Evolutionary conservation across 805 yeast species (phyloP), one percentile per base, ranked within the genome.

Genomic region (Zygosaccharomyces bailii): DNA sequence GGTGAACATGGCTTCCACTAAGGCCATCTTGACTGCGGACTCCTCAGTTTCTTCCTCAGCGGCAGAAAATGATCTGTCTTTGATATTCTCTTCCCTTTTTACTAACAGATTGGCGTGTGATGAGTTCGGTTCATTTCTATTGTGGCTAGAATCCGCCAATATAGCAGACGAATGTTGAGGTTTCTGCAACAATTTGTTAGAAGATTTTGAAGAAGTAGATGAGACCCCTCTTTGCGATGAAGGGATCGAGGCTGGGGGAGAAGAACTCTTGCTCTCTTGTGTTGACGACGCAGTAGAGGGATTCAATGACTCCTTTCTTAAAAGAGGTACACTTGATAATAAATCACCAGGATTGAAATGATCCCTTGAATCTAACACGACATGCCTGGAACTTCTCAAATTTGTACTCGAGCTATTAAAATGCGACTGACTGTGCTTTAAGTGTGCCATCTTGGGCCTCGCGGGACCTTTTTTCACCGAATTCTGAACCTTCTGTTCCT

Each of bases 311-410:
- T 53, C 59, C 33, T 53, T 61, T 43, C 83, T 67, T 1, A 83
- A 73, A 5, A 85, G 61, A 1, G 95, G 93, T 1, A 83, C 96
- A 43, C 84, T 85, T 0, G 96, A 84, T 8, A 89, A 66, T 41
- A 89, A 69, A 59, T 88, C 96, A 21, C 96, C 96, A 0, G 96
- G 96, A 56, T 84, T 87, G 13, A 81, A 68, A 3, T 76, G 66
- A 42, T 76, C 74, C 39, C 82, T 68, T 1, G 85, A 72, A 19
- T 74, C 77, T 27, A 84, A 65, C 3, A 66, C 76, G 31, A 78
- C 76, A 50, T 76, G 76, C 45, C 76, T 67, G 1, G 80, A 74
- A 31, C 58, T 51, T 16, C 43, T 45, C 44, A 47, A 20, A 9
- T 46, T 43, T 10, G 45, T 37, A 7, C 34, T 48, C n/a, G 46